Evolutionary conservation across 2,329 filamentous ascomycete genomes (phyloP).

Genomic region (Akanthomyces lecanii): DNA sequence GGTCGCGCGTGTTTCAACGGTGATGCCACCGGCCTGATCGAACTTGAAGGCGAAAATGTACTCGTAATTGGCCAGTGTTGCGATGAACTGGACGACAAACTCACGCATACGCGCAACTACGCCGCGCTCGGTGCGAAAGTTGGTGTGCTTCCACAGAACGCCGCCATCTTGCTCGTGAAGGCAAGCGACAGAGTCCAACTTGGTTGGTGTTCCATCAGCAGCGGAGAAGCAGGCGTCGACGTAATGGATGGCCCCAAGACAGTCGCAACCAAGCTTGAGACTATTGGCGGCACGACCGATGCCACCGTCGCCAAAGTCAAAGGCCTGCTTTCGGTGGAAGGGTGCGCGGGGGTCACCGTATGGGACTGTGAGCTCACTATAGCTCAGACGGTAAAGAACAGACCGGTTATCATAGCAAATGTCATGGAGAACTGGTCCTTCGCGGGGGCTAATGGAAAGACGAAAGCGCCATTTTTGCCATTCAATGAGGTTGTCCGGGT

Average conservation of each 20-base stretch:
- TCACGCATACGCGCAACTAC: constrained; percentile 58
- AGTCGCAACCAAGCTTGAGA: constrained; percentile 64
- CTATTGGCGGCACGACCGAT: constrained; percentile 65
- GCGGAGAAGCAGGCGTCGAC: constrained; percentile 55
- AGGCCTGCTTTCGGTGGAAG: constrained; percentile 66
- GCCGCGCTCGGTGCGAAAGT: constrained; percentile 60
- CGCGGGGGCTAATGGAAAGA: constrained; percentile 64
- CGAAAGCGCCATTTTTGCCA: constrained; percentile 70
- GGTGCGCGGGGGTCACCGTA: constrained; percentile 63
- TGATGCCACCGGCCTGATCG: constrained; percentile 58
- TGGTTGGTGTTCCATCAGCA: constrained; percentile 48
- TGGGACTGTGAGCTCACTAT: constrained; percentile 67
- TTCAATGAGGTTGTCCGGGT: constrained; percentile 42
- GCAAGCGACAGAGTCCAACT: constrained; percentile 58
- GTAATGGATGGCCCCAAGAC: constrained; percentile 63
- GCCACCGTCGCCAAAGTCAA: constrained; percentile 68
- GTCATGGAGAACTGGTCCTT: constrained; percentile 68
- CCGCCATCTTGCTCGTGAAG: constrained; percentile 69
- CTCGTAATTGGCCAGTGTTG: constrained; percentile 68
- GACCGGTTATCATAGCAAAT: constrained; percentile 62
- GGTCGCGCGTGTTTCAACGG: constrained; percentile 60
- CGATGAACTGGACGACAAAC: constrained; percentile 64
- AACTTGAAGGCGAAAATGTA: constrained; percentile 54
- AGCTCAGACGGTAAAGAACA: constrained; percentile 61
- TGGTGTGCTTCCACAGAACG: constrained; percentile 68